Conservation (phyloP, 345 rosid species). For the Syzygium grande region DNA sequence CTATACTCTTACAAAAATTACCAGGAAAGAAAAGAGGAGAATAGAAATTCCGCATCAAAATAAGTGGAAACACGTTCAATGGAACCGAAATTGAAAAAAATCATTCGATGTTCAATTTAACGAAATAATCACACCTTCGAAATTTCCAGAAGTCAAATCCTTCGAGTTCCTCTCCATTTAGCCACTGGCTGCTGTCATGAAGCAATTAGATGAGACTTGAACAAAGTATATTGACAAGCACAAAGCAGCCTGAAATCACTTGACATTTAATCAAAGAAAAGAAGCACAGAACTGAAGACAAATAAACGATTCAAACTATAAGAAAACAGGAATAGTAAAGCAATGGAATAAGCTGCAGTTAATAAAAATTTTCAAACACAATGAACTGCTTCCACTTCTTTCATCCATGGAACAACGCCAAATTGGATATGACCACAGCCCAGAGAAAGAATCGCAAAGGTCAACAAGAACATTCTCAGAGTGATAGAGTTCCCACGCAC, state of each 20-base stretch:
- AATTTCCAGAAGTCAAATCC: conserved; percentile 10
- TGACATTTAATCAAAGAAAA: background rate
- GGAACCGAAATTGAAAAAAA: background rate
- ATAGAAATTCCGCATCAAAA: background rate
- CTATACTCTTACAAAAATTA: background rate
- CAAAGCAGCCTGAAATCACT: background rate
- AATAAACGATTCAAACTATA: background rate
- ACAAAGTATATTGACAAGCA: background rate
- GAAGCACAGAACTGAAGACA: background rate
- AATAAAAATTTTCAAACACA: background rate
- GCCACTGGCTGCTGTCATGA: conserved; percentile 8
- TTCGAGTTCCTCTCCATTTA: conserved; percentile 39
- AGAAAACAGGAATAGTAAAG: background rate
- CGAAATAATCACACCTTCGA: conserved; percentile 18
- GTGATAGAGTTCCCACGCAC: background rate
- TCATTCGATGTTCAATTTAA: background rate
- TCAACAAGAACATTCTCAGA: background rate
- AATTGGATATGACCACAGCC: background rate
- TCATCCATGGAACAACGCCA: background rate
- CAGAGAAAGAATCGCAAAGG: background rate
- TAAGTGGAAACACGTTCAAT: background rate
- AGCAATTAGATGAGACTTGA: background rate
- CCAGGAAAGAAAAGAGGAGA: background rate
- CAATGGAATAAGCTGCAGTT: background rate
- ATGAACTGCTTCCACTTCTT: background rate